Evolutionary conservation across 164 flowering plant genomes (phyloP).

Genomic region (Macadamia integrifolia): DNA sequence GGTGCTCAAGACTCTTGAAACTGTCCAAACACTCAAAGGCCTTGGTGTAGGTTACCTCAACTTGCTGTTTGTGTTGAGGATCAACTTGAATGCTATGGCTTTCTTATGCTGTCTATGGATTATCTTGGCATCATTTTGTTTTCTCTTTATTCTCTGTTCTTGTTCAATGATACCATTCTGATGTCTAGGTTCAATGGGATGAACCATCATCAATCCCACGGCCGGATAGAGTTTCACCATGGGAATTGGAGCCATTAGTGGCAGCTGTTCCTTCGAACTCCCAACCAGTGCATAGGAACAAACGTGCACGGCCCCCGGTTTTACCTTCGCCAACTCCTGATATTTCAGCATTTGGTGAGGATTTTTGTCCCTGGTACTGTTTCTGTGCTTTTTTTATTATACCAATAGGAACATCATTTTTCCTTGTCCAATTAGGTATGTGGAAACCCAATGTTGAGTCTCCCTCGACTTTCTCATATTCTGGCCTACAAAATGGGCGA

Average conservation of each 20-base stretch:
- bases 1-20: too few species aligned
- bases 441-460: conserved; percentile 62
- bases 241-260: conserved; percentile 89
- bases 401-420: background rate
- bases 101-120: too few species aligned
- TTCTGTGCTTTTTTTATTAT: conserved; percentile 2
- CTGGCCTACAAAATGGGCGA: conserved; percentile 44
- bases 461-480: conserved; percentile 33
- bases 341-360: conserved; percentile 45
- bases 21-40: too few species aligned
- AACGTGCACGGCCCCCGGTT: conserved; percentile 69
- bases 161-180: background rate
- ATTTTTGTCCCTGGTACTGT: background rate
- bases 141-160: too few species aligned
- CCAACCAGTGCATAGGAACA: conserved; percentile 62
- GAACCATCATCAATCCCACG: conserved; percentile 80
- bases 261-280: conserved; percentile 44
- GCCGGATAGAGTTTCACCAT: conserved; percentile 87
- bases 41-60: too few species aligned
- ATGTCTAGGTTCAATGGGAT: conserved; percentile 89
- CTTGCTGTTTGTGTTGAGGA: too few species aligned
- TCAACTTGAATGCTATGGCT: too few species aligned
- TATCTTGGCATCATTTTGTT: too few species aligned
- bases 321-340: conserved; percentile 55
- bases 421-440: conserved; percentile 29